phyloP scores from a whole-genome alignment of 176 grass and related monocot genomes.

The Otatea glauca region DNA sequence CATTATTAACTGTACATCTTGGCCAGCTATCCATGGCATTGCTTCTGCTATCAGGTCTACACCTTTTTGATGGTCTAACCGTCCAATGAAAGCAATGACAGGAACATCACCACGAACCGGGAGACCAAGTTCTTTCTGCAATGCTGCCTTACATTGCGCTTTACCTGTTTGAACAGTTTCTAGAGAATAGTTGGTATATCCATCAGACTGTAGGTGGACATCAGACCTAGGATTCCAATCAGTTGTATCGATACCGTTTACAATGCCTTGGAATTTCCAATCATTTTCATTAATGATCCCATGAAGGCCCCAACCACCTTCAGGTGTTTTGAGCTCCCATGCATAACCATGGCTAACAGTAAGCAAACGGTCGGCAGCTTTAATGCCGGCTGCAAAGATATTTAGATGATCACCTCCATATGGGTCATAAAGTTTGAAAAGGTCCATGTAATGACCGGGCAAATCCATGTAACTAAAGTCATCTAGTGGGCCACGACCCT shows the following conservation, averaged over 20 bases:
- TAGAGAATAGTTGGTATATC: conserved; percentile 77
- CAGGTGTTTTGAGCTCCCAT: conserved; percentile 88
- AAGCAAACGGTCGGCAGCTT: conserved; percentile 79
- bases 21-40: conserved; percentile 86
- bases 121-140: conserved; percentile 80
- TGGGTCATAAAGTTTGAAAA: conserved; percentile 77
- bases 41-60: conserved; percentile 90
- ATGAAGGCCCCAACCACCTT: conserved; percentile 94
- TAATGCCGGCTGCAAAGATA: conserved; percentile 91
- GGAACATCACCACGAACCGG: conserved; percentile 64
- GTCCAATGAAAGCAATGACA: conserved; percentile 81
- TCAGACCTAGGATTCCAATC: conserved; percentile 88
- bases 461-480: conserved; percentile 78
- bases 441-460: conserved; percentile 71
- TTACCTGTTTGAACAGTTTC: conserved; percentile 74
- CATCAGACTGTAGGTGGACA: conserved; percentile 74
- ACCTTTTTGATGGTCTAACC: conserved; percentile 91
- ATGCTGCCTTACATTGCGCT: conserved; percentile 78
- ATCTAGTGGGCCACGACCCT: conserved; percentile 91
- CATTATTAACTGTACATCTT: conserved; percentile 86
- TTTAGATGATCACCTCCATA: conserved; percentile 89
- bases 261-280: conserved; percentile 92
- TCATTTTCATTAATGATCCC: conserved; percentile 70
- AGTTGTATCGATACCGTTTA: conserved; percentile 82
- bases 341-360: conserved; percentile 95